Percentiles rank a stretch among this genome's conserved stretches.
These are phyloP conservation scores for Dactylellina drechsleri DNA, from an alignment of 2,329 filamentous ascomycete species.

Conservation along the genomic window DNA sequence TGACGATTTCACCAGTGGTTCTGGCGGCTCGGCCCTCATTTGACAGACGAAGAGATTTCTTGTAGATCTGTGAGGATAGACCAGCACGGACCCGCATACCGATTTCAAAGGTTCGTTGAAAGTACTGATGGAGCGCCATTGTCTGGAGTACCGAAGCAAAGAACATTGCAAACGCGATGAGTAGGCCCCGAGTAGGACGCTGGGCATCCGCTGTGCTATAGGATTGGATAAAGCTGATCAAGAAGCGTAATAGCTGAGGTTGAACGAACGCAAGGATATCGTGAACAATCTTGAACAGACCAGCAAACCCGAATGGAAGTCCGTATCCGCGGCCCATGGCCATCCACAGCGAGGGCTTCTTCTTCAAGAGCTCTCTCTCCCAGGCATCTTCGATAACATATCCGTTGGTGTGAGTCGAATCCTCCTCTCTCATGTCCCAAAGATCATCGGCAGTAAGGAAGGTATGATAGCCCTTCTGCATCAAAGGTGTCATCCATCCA, in stretches of 20 bases:
- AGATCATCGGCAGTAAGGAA: slow-evolving; percentile 94
- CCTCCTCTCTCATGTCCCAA: slow-evolving; percentile 85
- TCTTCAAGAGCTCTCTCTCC: slow-evolving; percentile 76
- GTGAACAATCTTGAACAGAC: slow-evolving; percentile 87
- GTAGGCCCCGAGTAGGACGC: slow-evolving; percentile 84
- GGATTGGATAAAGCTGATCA: slow-evolving; percentile 86
- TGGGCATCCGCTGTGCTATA: slow-evolving; percentile 71
- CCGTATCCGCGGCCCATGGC: slow-evolving; percentile 86
- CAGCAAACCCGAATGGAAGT: slow-evolving; percentile 81
- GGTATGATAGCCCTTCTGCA: slow-evolving; percentile 91
- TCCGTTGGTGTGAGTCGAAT: slow-evolving; percentile 80
- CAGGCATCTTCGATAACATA: slow-evolving; percentile 77
- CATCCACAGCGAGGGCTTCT: slow-evolving; percentile 85
- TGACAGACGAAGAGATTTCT: slow-evolving; percentile 87
- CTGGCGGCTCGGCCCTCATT: slow-evolving; percentile 91
- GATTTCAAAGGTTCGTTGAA: slow-evolving; percentile 91
- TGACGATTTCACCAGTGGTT: slow-evolving; percentile 96
- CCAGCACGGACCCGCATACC: slow-evolving; percentile 97
- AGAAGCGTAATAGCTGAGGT: slow-evolving; percentile 83
- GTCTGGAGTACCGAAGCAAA: slow-evolving; percentile 86
- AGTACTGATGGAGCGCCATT: slow-evolving; percentile 93
- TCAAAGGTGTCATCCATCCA: slow-evolving; percentile 98
- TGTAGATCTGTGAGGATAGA: slow-evolving; percentile 88
- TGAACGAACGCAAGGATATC: slow-evolving; percentile 88
- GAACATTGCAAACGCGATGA: slow-evolving; percentile 94